Base-by-base conservation (phyloP, 305 asterid species). In the Euphrasia arctica region DNA sequence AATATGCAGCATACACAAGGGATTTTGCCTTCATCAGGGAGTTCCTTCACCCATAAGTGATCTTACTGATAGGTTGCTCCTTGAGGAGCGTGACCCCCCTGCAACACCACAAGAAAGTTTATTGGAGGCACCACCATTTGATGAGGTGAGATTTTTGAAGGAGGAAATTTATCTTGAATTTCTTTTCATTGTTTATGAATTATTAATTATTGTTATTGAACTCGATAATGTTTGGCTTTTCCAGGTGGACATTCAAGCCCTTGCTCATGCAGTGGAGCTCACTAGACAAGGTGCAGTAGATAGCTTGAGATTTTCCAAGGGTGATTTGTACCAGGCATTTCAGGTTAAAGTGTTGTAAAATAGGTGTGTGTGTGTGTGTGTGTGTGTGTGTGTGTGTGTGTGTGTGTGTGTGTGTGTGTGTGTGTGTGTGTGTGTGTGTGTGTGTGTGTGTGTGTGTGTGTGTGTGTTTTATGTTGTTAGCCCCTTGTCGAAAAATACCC, bases 221-320 rank as follows among this genome's bases (percentile, higher is more conserved):
- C 51, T 77, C 56, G 43, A 58, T 68, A 9, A 25, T 28, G 25
- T 74, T 47, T 71, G 72, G 57, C 43, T 71, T 57, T 9, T 64
- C 41, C 81, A 93, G 97, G 95, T 82, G 82, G 99, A 93, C 76
- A 86, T 93, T 72, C 99, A 93, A 80, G 97, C 95, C 64, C 96
- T 90, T 75, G 99, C 97, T 66, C 96, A 90, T 83, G 97, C 99
- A 1, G 97, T 88, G 76, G 97, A 93, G 80, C 88, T 93, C 59
- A 86, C 97, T 14, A 86, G 99, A 76, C 99, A 90, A 76, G 95
- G 95, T 74, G 97, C 95, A 34, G 83, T 93, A 59, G 97, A 93
- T 69, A 90, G 99, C 87, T 73, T 93, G 92, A 90, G 86, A 77
- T 80, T 88, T 76, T 87, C 99, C 58, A 90, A 85, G 91, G 99